These are phyloP conservation scores for Hibiscus tridactylites DNA, from an alignment of 345 rosid genomes.

Conservation along the genomic window DNA sequence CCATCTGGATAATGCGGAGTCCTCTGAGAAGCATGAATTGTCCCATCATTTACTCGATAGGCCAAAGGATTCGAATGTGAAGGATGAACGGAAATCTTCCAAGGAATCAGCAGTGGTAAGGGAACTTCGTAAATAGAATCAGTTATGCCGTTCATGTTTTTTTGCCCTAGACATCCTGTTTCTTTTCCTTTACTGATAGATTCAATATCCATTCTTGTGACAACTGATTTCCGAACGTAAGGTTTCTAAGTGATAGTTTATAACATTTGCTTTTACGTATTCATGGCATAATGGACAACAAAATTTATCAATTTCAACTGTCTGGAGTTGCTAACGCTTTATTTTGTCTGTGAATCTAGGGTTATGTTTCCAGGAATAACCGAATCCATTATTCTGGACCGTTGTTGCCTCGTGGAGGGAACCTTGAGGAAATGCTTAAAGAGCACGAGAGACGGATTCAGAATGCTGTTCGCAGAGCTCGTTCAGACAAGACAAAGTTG, in stretches of 20 bases:
- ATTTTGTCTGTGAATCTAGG: constrained; percentile 28
- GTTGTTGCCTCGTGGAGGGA: constrained; percentile 50
- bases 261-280: neutral
- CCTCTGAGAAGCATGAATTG: constrained; percentile 32
- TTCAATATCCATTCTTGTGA: neutral
- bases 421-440: constrained; percentile 84
- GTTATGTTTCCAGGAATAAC: constrained; percentile 25
- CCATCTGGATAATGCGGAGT: constrained; percentile 25
- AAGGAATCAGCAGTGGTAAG: constrained; percentile 33
- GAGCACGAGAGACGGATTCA: constrained; percentile 80
- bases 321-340: constrained; percentile 9
- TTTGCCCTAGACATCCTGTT: neutral
- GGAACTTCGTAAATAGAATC: neutral
- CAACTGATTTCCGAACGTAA: neutral
- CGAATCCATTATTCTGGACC: constrained; percentile 68
- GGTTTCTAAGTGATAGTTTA: neutral
- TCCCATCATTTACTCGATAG: constrained; percentile 38
- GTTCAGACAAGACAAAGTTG: constrained; percentile 35
- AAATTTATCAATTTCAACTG: neutral
- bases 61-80: constrained; percentile 28
- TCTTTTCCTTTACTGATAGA: neutral
- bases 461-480: constrained; percentile 72
- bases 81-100: constrained; percentile 26
- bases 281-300: neutral
- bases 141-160: neutral